Base-by-base conservation (phyloP, 768 basidiomycete genomes). In the Leccinum fibrillosum region DNA sequence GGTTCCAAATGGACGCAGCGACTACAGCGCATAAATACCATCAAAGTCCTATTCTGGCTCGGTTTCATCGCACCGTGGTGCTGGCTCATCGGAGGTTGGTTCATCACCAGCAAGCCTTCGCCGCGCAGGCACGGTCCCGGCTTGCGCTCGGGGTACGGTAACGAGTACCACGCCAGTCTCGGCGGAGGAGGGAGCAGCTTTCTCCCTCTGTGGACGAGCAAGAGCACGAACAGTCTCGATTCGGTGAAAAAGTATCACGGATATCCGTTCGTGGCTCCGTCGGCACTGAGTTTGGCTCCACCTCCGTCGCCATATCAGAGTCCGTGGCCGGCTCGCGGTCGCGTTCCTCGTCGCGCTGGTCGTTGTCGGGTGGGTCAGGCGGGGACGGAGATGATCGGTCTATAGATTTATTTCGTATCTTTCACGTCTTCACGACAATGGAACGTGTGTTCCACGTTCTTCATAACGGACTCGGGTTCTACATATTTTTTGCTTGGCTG, bases 1-100 rank as follows among this genome's bases (percentile, higher is more conserved):
- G 56, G 62, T 17, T 15, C 56, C 11, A 56, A 45, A n/a, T 60
- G 68, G 72, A 21, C 19, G 21, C 12, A 52, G 9, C 59, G 30
- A 28, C 45, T 35, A 1, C 62, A 66, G 23, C 57, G 56, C 6
- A n/a, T 53, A 26, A 67, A 74, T 28, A 63, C 82, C 0, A 76
- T 82, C 2, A 79, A 80, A 64, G 80, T 86, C 69, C 74, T 88
- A n/a, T 90, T 90, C 73, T 90, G 86, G 85, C 56, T 86, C 0
- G 89, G 89, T 3, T 90, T 90, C 64, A 56, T 89, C 49, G 85
- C 80, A 49, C 89, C 89, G 0, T 82, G 86, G 71, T 80, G 89
- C 53, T 90, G 89, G 89, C 78, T 90, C 48, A 77, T 90, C 13
- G 89, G 88, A 0, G 89, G 89, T 4, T 90, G 89, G 89, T 80